Conservation (phyloP, 208 protist genomes). For the Acanthamoeba lenticulata region DNA sequence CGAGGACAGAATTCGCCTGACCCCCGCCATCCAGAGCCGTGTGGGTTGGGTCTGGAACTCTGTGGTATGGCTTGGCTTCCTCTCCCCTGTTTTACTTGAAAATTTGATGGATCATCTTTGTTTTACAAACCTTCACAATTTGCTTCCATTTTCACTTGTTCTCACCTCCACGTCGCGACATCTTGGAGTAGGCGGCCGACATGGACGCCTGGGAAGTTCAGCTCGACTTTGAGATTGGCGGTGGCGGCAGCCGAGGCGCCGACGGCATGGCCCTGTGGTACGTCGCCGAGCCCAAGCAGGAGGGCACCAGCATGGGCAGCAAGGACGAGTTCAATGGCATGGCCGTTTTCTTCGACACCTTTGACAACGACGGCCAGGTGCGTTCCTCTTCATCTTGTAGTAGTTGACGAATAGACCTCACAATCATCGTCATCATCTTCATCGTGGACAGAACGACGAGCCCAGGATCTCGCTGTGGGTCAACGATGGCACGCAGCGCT, state of each 20-base stretch:
- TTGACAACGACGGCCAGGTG: constrained; percentile 84
- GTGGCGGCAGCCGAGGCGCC: constrained; percentile 65
- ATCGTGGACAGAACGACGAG: constrained; percentile 27
- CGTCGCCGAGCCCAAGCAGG: constrained; percentile 48
- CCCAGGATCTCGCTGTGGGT: constrained; percentile 25
- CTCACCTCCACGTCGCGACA: background rate
- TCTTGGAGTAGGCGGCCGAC: constrained; percentile 53
- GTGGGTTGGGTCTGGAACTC: constrained; percentile 73
- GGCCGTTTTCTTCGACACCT: constrained; percentile 83
- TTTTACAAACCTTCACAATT: background rate
- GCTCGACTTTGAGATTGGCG: constrained; percentile 64
- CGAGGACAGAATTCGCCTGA: constrained; percentile 75
- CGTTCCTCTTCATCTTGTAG: background rate
- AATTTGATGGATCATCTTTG: no score
- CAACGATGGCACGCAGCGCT: constrained; percentile 20
- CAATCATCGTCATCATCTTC: background rate
- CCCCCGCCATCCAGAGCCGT: constrained; percentile 52
- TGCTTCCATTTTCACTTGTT: background rate
- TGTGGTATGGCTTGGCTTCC: background rate
- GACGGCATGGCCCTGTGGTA: constrained; percentile 84
- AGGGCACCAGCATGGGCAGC: constrained; percentile 75
- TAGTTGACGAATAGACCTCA: background rate
- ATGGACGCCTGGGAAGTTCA: constrained; percentile 71
- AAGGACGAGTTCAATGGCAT: constrained; percentile 78
- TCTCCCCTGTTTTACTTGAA: background rate